phyloP scores from a whole-genome alignment of 306 rosid species.

The Sophora flavescens region DNA sequence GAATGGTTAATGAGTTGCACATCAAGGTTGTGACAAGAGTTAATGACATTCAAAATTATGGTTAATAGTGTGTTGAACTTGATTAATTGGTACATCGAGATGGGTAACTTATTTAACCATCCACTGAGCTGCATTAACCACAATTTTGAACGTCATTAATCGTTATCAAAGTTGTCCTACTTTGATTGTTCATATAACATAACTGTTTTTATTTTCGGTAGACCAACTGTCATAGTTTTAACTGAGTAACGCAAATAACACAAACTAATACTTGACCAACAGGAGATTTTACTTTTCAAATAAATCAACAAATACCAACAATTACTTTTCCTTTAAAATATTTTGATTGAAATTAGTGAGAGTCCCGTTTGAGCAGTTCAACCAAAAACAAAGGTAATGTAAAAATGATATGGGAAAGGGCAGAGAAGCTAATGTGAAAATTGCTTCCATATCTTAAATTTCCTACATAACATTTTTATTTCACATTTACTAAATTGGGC shows the following conservation, averaged over 20 bases:
- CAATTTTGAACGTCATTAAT: too few species aligned
- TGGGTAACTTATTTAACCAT: too few species aligned
- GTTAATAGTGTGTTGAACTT: too few species aligned
- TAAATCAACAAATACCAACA: not conserved
- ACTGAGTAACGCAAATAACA: not conserved
- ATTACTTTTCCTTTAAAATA: not conserved
- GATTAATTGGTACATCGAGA: too few species aligned
- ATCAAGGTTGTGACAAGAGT: too few species aligned
- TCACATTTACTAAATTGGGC: constrained; percentile 18
- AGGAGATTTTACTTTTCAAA: not conserved
- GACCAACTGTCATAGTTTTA: not conserved
- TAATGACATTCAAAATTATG: too few species aligned
- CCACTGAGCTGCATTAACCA: too few species aligned
- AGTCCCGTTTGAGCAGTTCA: not conserved
- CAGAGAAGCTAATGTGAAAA: constrained; percentile 36
- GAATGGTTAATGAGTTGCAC: too few species aligned
- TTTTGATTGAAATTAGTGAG: not conserved
- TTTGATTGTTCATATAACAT: too few species aligned
- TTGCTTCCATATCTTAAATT: constrained; percentile 23
- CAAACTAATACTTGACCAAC: not conserved
- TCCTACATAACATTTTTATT: constrained; percentile 13
- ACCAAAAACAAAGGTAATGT: constrained; percentile 17
- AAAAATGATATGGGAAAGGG: constrained; percentile 14
- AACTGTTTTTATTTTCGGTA: too few species aligned
- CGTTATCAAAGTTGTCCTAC: too few species aligned